Evolutionary conservation across 1,284 basidiomycete species (phyloP).

Genomic region (Schizophyllum commune): DNA sequence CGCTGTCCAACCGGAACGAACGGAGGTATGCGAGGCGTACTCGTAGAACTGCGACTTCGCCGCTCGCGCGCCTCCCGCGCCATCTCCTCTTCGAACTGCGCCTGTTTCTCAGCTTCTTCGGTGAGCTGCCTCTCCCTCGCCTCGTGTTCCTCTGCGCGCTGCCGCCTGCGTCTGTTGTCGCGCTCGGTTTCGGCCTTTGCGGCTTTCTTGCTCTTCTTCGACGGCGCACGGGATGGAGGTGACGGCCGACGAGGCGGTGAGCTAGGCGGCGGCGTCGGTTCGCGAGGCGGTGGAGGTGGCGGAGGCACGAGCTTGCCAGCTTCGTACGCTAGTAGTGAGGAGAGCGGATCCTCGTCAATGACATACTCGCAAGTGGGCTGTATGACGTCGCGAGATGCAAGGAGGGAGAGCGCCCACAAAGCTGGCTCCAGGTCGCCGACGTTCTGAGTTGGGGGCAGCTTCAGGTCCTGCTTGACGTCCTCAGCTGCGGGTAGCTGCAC

Average conservation of each 20-base stretch:
- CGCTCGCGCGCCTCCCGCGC: constrained; percentile 23
- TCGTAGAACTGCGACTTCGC: constrained; percentile 22
- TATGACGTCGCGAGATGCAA: constrained; percentile 44
- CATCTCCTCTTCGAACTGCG: constrained; percentile 13
- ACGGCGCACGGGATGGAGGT: constrained; percentile 3
- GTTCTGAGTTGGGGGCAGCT: neutral
- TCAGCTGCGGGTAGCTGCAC: constrained; percentile 3
- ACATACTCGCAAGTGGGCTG: constrained; percentile 44
- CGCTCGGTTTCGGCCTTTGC: constrained; percentile 21
- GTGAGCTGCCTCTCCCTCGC: constrained; percentile 14
- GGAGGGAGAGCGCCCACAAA: constrained; percentile 43
- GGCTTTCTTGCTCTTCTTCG: constrained; percentile 7
- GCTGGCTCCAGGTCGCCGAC: constrained; percentile 35
- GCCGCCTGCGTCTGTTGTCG: constrained; percentile 9
- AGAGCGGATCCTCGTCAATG: constrained; percentile 52
- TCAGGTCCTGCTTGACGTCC: neutral
- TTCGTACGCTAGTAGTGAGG: constrained; percentile 62
- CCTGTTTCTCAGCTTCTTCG: constrained; percentile 10
- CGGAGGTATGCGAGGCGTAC: constrained; percentile 35
- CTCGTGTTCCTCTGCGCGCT: constrained; percentile 31
- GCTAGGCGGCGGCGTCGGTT: constrained; percentile 27
- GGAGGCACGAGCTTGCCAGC: constrained; percentile 52
- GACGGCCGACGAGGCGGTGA: constrained; percentile 3
- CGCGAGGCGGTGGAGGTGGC: constrained; percentile 21
- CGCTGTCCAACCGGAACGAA: constrained; percentile 27